A percentile compares a stretch with the other conserved stretches of the same genome.
These are phyloP conservation scores for Dictyostelium brefeldianum DNA, from an alignment of 78 protist genomes.

Conservation along the genomic window DNA sequence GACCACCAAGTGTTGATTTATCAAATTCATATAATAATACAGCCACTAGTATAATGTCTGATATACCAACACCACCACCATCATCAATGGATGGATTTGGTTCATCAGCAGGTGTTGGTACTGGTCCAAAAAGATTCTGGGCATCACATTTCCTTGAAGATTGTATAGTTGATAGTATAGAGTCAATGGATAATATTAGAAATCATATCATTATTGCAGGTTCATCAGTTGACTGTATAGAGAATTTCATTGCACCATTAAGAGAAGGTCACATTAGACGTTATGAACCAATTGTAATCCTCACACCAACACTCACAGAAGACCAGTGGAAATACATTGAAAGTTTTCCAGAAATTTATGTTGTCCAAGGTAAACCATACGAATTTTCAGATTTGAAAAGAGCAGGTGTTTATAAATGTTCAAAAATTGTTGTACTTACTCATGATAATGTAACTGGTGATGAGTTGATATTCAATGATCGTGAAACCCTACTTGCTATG, in stretches of 20 bases:
- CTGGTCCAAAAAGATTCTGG: constrained; percentile 48
- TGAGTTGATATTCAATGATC: constrained; percentile 41
- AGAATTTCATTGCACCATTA: constrained; percentile 36
- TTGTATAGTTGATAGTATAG: background rate
- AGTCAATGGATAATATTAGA: constrained; percentile 22
- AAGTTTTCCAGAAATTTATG: constrained; percentile 63
- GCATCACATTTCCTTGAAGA: constrained; percentile 40
- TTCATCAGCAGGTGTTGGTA: background rate
- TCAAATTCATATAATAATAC: background rate
- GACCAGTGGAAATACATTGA: constrained; percentile 40
- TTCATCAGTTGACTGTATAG: constrained; percentile 8
- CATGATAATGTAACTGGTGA: background rate
- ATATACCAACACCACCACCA: constrained; percentile 53
- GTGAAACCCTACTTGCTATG: constrained; percentile 26
- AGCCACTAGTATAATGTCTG: background rate
- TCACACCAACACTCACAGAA: constrained; percentile 29
- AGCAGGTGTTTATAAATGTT: constrained; percentile 57
- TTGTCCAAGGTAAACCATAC: constrained; percentile 30
- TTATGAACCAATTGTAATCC: constrained; percentile 59
- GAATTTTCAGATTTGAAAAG: constrained; percentile 29
- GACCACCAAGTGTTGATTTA: constrained; percentile 3
- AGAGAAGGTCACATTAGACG: constrained; percentile 40
- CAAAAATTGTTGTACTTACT: constrained; percentile 33
- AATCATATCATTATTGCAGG: constrained; percentile 72
- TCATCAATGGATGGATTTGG: constrained; percentile 1